Conservation (phyloP, 805 yeast species). For the Yarrowia sp. region DNA sequence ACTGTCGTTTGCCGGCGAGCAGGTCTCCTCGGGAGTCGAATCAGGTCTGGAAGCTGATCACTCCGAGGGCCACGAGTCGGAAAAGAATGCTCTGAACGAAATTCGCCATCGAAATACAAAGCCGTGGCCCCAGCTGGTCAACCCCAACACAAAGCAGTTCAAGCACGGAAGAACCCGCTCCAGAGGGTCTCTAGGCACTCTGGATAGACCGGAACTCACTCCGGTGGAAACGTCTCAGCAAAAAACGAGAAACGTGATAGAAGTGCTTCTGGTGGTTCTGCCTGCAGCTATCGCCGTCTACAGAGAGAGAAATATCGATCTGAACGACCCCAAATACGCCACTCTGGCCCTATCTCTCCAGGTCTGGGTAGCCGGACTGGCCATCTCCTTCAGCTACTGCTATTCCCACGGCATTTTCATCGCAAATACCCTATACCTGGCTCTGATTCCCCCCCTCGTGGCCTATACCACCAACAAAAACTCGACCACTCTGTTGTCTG, state of each 20-base stretch:
- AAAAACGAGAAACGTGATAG: constrained; percentile 17
- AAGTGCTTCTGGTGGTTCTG: constrained; percentile 19
- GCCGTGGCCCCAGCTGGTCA: constrained; percentile 16
- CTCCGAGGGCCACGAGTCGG: constrained; percentile 27
- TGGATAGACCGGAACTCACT: constrained; percentile 15
- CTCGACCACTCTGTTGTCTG: neutral
- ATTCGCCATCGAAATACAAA: constrained; percentile 8
- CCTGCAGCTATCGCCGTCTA: constrained; percentile 32
- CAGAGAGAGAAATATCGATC: constrained; percentile 1
- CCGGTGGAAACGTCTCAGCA: constrained; percentile 12
- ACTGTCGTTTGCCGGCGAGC: constrained; percentile 36
- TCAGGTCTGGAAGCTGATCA: constrained; percentile 33
- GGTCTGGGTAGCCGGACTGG: constrained; percentile 25
- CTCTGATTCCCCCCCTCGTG: constrained; percentile 25
- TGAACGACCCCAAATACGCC: constrained; percentile 6
- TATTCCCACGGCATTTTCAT: neutral
- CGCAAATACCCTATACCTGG: constrained; percentile 25
- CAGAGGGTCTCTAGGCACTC: constrained; percentile 10
- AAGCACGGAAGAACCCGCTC: constrained; percentile 23
- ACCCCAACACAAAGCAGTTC: constrained; percentile 10
- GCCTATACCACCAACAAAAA: constrained; percentile 20
- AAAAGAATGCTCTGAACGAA: constrained; percentile 1
- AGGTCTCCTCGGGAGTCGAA: constrained; percentile 34
- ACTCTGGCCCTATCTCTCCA: constrained; percentile 8
- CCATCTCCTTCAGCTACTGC: constrained; percentile 28